Evolutionary conservation across 352 stramenopile species (phyloP).

Genomic region (Phytophthora lateralis): DNA sequence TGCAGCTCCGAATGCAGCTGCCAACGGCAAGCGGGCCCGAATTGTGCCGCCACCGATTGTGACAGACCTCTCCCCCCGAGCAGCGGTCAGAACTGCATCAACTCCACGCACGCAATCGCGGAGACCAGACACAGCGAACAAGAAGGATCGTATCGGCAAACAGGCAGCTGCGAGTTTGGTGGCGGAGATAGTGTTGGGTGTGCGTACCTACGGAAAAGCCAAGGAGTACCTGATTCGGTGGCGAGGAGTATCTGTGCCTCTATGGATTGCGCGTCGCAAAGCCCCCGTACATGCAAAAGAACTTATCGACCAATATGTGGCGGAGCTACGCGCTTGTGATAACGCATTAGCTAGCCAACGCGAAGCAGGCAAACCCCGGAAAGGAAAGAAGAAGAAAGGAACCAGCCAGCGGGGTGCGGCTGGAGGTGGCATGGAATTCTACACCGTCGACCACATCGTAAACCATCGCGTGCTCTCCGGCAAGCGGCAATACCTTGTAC

Average conservation of each 20-base stretch:
- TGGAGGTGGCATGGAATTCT: slow-evolving; percentile 31
- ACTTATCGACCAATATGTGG: slow-evolving; percentile 39
- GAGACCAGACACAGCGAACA: not conserved
- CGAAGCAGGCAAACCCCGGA: slow-evolving; percentile 2
- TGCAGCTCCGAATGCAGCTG: not conserved
- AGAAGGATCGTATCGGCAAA: slow-evolving; percentile 35
- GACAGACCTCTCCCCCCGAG: slow-evolving; percentile 15
- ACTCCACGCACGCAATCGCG: slow-evolving; percentile 7
- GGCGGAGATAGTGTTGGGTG: slow-evolving; percentile 37
- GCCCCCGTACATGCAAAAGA: slow-evolving; percentile 32
- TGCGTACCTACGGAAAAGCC: slow-evolving; percentile 21
- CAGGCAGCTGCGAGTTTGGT: slow-evolving; percentile 17
- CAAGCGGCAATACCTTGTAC: slow-evolving; percentile 64
- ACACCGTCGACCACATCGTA: slow-evolving; percentile 69
- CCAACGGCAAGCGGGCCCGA: slow-evolving; percentile 4
- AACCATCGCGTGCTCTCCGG: slow-evolving; percentile 44
- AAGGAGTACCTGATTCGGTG: slow-evolving; percentile 51
- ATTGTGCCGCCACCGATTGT: slow-evolving; percentile 11
- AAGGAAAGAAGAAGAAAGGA: slow-evolving; percentile 19
- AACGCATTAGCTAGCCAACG: not conserved
- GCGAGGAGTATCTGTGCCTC: slow-evolving; percentile 20
- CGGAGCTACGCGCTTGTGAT: slow-evolving; percentile 11
- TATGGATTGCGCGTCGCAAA: slow-evolving; percentile 47
- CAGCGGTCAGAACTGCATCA: slow-evolving; percentile 1
- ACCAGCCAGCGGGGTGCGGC: slow-evolving; percentile 1